Percentiles rank a stretch among this genome's conserved stretches.
Conservation (phyloP, 2,329 filamentous ascomycete species). For the Fusarium sp. region DNA sequence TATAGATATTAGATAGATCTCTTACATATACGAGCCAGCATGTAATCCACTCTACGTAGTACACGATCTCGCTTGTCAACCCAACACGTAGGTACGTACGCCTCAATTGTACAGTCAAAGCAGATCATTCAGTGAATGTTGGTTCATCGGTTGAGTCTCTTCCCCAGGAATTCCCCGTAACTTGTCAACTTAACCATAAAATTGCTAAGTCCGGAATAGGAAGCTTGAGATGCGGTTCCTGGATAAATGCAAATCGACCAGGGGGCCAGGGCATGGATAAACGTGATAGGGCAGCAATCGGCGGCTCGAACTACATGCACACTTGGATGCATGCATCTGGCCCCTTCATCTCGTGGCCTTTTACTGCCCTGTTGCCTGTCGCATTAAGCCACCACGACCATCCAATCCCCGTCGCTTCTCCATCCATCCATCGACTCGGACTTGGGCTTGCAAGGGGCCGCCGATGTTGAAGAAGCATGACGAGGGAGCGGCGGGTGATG, state of each 20-base stretch:
- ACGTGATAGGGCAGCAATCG: constrained; percentile 17
- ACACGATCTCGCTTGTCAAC: constrained; percentile 20
- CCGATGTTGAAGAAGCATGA: background rate
- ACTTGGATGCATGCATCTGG: background rate
- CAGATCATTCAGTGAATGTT: constrained; percentile 10
- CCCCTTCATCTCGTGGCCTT: constrained; percentile 22
- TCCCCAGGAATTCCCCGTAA: constrained; percentile 1
- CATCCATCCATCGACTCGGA: background rate
- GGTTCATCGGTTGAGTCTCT: constrained; percentile 13
- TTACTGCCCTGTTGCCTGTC: constrained; percentile 1
- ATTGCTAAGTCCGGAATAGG: constrained; percentile 24
- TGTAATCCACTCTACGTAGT: background rate
- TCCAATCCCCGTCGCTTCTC: background rate
- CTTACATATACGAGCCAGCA: constrained; percentile 14
- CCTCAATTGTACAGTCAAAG: constrained; percentile 27
- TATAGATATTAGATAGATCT: constrained; percentile 1
- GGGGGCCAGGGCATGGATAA: constrained; percentile 6
- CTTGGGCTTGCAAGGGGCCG: background rate
- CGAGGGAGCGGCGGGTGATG: background rate
- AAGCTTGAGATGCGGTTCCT: constrained; percentile 32
- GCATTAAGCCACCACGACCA: constrained; percentile 9
- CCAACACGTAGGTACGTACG: constrained; percentile 12
- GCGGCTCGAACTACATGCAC: constrained; percentile 15
- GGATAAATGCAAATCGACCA: constrained; percentile 32
- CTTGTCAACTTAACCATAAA: constrained; percentile 29